phyloP scores from a whole-genome alignment of 2,329 filamentous ascomycete genomes.

The Alternaria alternata region DNA sequence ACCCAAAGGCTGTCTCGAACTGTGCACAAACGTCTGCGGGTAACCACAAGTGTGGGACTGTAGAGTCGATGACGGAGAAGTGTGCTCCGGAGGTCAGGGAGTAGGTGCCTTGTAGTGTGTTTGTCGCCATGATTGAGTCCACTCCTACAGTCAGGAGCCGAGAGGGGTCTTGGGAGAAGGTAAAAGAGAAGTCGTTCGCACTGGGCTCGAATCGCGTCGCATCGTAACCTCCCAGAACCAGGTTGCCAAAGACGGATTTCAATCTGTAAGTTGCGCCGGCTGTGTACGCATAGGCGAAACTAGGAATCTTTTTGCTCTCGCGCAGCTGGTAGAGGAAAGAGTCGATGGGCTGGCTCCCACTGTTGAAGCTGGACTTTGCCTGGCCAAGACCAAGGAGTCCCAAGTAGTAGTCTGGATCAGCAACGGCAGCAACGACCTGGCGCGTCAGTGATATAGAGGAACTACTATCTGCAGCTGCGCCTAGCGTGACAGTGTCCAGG shows the following conservation, averaged over 20 bases:
- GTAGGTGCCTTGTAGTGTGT: conserved; percentile 46
- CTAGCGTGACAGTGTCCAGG: conserved; percentile 42
- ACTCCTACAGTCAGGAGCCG: conserved; percentile 45
- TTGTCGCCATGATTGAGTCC: conserved; percentile 42
- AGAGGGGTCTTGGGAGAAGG: conserved; percentile 43
- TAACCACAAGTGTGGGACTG: conserved; percentile 53
- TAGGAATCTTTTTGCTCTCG: conserved; percentile 42
- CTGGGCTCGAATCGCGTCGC: conserved; percentile 46
- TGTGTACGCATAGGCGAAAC: conserved; percentile 47
- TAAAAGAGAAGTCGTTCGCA: conserved; percentile 41
- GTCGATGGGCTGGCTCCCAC: conserved; percentile 34
- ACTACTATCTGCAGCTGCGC: conserved; percentile 28
- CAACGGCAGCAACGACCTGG: conserved; percentile 43
- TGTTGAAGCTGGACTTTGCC: conserved; percentile 42
- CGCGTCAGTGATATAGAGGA: conserved; percentile 31
- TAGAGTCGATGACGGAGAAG: conserved; percentile 53
- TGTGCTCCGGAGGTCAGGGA: conserved; percentile 41
- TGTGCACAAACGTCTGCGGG: conserved; percentile 50
- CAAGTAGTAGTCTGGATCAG: conserved; percentile 41
- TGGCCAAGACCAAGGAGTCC: conserved; percentile 42
- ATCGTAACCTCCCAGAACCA: conserved; percentile 55
- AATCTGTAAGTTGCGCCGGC: conserved; percentile 47
- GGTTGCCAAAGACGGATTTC: conserved; percentile 45
- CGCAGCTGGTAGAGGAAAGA: conserved; percentile 42
- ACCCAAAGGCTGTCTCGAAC: conserved; percentile 52